A percentile compares a stretch with the other conserved stretches of the same genome.
phyloP scores from a whole-genome alignment of 495 filamentous ascomycete genomes.

The Neurospora sp. region DNA sequence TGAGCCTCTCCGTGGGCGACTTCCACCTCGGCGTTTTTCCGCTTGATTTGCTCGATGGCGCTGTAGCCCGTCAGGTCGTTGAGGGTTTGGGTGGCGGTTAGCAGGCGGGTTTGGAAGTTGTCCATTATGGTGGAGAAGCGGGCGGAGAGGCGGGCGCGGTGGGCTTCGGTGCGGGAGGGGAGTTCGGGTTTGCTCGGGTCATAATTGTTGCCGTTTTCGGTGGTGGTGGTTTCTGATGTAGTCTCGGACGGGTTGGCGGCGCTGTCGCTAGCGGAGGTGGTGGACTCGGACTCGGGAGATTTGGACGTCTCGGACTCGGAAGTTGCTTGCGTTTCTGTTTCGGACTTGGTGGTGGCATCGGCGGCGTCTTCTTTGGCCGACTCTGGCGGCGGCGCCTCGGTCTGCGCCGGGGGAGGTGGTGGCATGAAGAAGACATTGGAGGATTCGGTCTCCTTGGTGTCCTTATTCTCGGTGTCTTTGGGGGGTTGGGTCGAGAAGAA shows the following conservation, averaged over 20 bases:
- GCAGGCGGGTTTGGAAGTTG: constrained; percentile 70
- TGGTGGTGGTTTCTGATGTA: background rate
- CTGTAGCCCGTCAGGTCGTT: constrained; percentile 93
- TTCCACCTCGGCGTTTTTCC: constrained; percentile 64
- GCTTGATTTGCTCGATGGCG: constrained; percentile 77
- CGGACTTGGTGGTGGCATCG: background rate
- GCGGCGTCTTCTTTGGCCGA: background rate
- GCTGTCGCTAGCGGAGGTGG: background rate
- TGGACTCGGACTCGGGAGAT: background rate
- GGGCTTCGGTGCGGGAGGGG: constrained; percentile 67
- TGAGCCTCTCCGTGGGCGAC: constrained; percentile 51
- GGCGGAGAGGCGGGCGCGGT: constrained; percentile 60
- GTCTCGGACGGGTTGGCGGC: background rate
- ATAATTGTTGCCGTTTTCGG: background rate
- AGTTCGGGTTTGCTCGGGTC: constrained; percentile 33
- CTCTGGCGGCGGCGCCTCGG: background rate
- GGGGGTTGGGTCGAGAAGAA: constrained; percentile 15
- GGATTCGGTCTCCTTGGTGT: background rate
- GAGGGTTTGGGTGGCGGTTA: constrained; percentile 74
- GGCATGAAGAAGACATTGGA: background rate
- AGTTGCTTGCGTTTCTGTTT: background rate
- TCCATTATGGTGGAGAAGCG: constrained; percentile 77
- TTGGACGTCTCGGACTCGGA: background rate
- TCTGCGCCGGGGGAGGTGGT: background rate
- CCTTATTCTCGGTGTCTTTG: constrained; percentile 4